Base-by-base conservation (phyloP, 257 asterid genomes). In the Solanum verrucosum region DNA sequence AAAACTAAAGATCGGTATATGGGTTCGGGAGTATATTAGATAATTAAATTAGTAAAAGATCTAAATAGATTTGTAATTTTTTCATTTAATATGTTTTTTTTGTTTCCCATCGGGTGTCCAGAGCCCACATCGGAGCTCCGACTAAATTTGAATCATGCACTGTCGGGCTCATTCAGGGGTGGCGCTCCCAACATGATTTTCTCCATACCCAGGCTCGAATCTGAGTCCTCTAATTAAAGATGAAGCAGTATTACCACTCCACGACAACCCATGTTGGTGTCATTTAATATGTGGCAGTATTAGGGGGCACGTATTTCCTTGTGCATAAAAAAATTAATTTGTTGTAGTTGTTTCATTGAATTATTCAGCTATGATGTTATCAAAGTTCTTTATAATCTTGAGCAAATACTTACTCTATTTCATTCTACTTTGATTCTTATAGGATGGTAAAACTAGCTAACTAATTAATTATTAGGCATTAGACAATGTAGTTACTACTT, bases 81-180 rank as follows among this genome's bases (percentile, higher is more conserved):
- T 6, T 52, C 63, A 52, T 52, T 52, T 52, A 16, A 52, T 52
- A 52, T 6, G 23, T 52, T 52, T 49, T 44, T 14, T 14, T 52
- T 18, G 9, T 52, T 20, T 52, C 2, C n/a, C n/a, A 52, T 7
- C 4, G 9, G 23, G 63, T 52, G 63, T 6, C 9, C 2, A 18
- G 9, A 52, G 4, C 7, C 1, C n/a, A 56, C 2, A 56, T 6
- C 21, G 23, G 1, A 18, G 4, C 2, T 3, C 9, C 4, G n/a
- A 18, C 4, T 56, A 56, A 18, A 56, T 56, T 56, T 4, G 4
- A 56, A 56, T 18, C n/a, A 56, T 3, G 10, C 65, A 56, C n/a
- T 56, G 1, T 1, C n/a, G 0, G n/a, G 4, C 9, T 1, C n/a
- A 7, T 56, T 18, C 3, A 10, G 0, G 10, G 21, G 0, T 49